Conservation (phyloP, 352 stramenopile species). For the Pythium brachiatum region DNA sequence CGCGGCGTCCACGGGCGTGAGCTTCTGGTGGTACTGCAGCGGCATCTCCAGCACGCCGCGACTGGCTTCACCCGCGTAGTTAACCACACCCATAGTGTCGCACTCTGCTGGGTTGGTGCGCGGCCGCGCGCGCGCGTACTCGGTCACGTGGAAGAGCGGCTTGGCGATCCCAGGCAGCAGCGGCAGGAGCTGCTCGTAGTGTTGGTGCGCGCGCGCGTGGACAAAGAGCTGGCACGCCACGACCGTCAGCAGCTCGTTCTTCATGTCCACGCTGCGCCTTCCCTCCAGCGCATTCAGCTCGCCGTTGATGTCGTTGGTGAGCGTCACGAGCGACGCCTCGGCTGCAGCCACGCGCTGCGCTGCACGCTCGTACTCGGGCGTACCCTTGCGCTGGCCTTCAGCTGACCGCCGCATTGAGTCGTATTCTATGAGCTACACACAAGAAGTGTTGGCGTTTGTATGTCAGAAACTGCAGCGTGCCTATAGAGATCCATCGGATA, state of each 20-base stretch:
- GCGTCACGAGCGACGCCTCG: conserved; percentile 42
- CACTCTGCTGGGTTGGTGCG: conserved; percentile 41
- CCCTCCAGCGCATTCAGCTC: conserved; percentile 63
- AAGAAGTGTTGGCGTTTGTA: background rate
- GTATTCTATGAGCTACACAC: conserved; percentile 57
- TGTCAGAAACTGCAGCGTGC: background rate
- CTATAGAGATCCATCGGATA: too few species aligned
- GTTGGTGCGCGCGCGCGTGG: conserved; percentile 56
- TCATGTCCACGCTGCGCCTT: conserved; percentile 60
- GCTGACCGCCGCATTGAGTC: conserved; percentile 65
- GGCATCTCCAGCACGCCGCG: conserved; percentile 45
- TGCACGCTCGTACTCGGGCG: conserved; percentile 66
- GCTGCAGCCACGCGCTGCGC: conserved; percentile 52
- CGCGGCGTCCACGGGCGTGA: conserved; percentile 24
- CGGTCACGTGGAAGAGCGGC: conserved; percentile 54
- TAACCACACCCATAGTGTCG: conserved; percentile 53
- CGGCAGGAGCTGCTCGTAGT: conserved; percentile 74
- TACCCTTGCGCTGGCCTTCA: conserved; percentile 55
- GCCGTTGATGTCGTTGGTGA: conserved; percentile 62
- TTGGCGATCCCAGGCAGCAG: conserved; percentile 61
- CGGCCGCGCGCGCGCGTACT: conserved; percentile 47
- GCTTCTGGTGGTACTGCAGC: conserved; percentile 44
- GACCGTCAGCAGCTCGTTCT: conserved; percentile 77
- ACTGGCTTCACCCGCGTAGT: conserved; percentile 49
- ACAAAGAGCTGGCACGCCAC: conserved; percentile 75